Percentiles rank a stretch among this genome's conserved stretches.
Evolutionary conservation across 129 eudicot species (phyloP).

Genomic region (Smallanthus sonchifolius): DNA sequence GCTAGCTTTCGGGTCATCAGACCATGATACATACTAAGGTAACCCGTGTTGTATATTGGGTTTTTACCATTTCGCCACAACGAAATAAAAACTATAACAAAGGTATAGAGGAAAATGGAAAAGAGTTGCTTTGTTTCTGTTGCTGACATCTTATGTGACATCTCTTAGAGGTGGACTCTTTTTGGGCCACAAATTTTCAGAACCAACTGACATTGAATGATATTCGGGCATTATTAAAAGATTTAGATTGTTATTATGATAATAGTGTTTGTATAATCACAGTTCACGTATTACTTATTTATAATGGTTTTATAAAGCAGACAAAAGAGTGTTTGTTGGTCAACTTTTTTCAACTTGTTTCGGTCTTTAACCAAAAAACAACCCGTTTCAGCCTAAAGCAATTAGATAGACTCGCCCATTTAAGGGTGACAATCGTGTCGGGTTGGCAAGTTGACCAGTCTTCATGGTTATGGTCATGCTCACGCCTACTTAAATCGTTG

Average conservation of each 20-base stretch:
- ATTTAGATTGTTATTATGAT: neutral
- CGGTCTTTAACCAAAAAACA: no score
- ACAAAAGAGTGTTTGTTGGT: neutral
- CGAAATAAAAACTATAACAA: slow-evolving; percentile 19
- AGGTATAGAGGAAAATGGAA: slow-evolving; percentile 24
- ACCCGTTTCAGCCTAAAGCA: neutral
- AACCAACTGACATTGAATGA: neutral
- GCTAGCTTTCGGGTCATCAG: slow-evolving; percentile 14
- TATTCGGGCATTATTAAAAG: neutral
- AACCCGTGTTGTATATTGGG: slow-evolving; percentile 25
- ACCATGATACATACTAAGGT: slow-evolving; percentile 26
- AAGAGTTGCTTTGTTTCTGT: neutral
- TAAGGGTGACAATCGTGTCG: neutral
- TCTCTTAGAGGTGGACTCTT: neutral
- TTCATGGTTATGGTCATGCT: no score
- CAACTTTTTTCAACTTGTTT: neutral
- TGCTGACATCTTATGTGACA: slow-evolving; percentile 14
- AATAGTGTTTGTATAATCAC: neutral
- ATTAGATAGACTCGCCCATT: no score
- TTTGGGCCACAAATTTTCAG: neutral
- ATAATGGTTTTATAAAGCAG: neutral
- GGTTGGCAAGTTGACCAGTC: neutral
- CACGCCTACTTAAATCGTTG: no score
- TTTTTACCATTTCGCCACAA: slow-evolving; percentile 7
- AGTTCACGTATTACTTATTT: no score